Evolutionary conservation across 768 basidiomycete species (phyloP).

Genomic region (Daedaleopsis nitida): DNA sequence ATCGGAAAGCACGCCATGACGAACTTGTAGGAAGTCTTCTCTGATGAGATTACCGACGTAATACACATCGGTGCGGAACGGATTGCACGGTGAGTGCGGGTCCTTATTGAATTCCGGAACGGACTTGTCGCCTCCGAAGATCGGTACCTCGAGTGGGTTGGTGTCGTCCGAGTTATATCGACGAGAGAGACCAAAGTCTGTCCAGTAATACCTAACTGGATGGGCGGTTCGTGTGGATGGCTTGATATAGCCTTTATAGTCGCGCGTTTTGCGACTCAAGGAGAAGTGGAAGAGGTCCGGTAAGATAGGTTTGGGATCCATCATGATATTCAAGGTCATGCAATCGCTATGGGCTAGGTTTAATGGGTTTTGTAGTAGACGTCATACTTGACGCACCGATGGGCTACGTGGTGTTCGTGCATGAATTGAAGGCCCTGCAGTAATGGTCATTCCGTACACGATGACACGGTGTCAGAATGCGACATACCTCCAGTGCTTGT

Average conservation of each 20-base stretch:
- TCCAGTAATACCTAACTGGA: conserved; percentile 32
- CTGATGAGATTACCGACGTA: conserved; percentile 23
- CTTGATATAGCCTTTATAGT: conserved; percentile 19
- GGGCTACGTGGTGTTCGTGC: conserved; percentile 16
- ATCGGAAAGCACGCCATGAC: too few relatives aligned
- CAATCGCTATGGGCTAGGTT: not conserved
- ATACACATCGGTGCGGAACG: conserved; percentile 27
- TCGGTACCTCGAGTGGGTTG: conserved; percentile 3
- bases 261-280: not conserved
- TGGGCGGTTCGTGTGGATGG: conserved; percentile 31
- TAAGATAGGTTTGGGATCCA: conserved; percentile 16
- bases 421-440: conserved; percentile 20
- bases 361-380: conserved; percentile 7
- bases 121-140: conserved; percentile 20
- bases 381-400: conserved; percentile 4
- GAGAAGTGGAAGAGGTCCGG: conserved; percentile 11
- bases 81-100: too few relatives aligned
- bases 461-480: too few relatives aligned
- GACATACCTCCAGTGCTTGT: not conserved
- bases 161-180: conserved; percentile 14
- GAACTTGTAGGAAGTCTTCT: conserved; percentile 16
- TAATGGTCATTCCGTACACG: too few relatives aligned
- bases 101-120: too few relatives aligned
- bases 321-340: conserved; percentile 19
- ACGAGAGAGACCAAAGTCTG: conserved; percentile 17